Conservation (phyloP, 1,284 basidiomycete species). For the Ustilago loliicola region DNA sequence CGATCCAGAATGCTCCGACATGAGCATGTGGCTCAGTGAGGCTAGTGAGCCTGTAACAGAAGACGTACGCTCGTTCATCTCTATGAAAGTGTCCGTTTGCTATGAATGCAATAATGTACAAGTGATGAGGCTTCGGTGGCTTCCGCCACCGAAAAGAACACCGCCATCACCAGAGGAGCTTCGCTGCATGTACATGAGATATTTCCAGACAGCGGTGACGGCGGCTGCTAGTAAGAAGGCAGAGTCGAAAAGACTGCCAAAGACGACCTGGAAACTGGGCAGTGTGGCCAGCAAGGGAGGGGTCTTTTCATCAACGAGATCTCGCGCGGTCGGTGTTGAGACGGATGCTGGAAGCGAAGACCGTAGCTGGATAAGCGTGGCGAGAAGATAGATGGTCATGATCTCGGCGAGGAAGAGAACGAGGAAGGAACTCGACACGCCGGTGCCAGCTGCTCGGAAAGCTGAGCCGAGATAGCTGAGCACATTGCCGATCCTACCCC, state of each 20-base stretch:
- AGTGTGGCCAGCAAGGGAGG: constrained; percentile 69
- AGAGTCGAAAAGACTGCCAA: constrained; percentile 71
- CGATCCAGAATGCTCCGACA: not conserved
- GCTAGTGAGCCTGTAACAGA: not conserved
- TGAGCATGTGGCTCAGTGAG: not conserved
- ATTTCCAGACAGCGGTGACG: constrained; percentile 49
- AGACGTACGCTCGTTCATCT: not conserved
- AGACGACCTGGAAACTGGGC: constrained; percentile 71
- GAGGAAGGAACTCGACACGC: constrained; percentile 71
- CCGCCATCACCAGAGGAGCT: constrained; percentile 41
- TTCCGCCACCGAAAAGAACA: constrained; percentile 32
- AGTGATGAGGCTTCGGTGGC: constrained; percentile 7
- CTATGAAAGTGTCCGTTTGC: not conserved
- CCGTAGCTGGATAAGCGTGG: constrained; percentile 72
- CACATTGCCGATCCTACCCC: constrained; percentile 71
- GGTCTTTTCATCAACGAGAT: not conserved
- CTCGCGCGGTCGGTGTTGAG: constrained; percentile 1
- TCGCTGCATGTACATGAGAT: constrained; percentile 40
- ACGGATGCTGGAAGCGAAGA: constrained; percentile 58
- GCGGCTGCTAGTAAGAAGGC: constrained; percentile 70
- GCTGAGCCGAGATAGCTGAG: constrained; percentile 69
- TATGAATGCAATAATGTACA: not conserved
- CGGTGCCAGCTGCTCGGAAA: constrained; percentile 70
- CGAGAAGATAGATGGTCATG: constrained; percentile 72
- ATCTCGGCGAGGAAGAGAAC: constrained; percentile 72